Base-by-base conservation (phyloP, 2,329 filamentous ascomycete genomes). In the Neoscytalidium dimidiatum region DNA sequence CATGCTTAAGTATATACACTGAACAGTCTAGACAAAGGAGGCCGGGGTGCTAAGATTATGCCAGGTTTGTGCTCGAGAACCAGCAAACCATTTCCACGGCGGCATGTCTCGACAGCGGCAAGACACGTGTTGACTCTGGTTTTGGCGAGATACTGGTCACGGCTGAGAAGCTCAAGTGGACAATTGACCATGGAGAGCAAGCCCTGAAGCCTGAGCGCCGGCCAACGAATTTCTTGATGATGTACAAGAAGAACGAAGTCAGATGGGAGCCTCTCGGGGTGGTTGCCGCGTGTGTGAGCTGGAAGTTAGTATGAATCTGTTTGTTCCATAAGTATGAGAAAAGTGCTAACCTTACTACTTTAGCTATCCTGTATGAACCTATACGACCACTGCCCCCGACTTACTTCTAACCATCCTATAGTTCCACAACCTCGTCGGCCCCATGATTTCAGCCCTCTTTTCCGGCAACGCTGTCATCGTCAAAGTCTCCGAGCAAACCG, bases 141-240 rank as follows among this genome's bases (percentile, higher is more conserved):
- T 88, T 99, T 64, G 95, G 95, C 61, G 95, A 99, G 83, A 94
- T 98, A 68, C 84, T 99, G 64, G 93, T 97, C 46, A 97, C 95
- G 6, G 89, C 86, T 0, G 95, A 98, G 83, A 97, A 97, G 82
- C 84, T 99, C 66, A 89, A 91, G 74, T 99, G 95, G 95, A 97
- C 93, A 3, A 89, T 98, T 68, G 83, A 88, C 68, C 92, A 99
- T 78, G 95, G 95, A 71, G 94, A 97, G 78, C 87, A 86, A 72
- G 91, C 93, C 0, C 80, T 99, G 69, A 79, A 79, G 38, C 87
- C 92, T 0, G 90, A 90, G 68, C 82, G 82, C 56, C 85, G 95
- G 62, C 92, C 94, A 4, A 96, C 93, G 1, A 97, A 96, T 77
- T 83, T 97, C 51, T 85, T 99, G 68, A 96, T 99, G 92, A 87